These are phyloP conservation scores for Chrysophaeum taylorii DNA, from an alignment of 352 stramenopile genomes.

Conservation along the genomic window DNA sequence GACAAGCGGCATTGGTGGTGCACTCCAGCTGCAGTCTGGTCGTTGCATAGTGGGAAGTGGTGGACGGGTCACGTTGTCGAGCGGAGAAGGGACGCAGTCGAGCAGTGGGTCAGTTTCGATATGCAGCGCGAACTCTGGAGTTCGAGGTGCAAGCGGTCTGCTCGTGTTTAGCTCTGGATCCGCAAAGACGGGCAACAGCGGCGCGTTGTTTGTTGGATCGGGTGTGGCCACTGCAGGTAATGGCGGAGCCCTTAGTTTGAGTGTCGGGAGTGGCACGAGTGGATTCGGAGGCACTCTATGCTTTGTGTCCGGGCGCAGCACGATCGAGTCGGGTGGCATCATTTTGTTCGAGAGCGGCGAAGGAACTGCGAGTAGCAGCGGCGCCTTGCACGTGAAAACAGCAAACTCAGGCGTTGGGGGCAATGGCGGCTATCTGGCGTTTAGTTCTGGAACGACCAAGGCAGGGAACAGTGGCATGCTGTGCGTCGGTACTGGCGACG, in stretches of 20 bases:
- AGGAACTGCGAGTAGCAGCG: background rate
- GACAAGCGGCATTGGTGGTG: background rate
- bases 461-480: slow-evolving; percentile 55
- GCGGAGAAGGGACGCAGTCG: background rate
- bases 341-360: background rate
- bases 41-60: background rate
- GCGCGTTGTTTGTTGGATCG: slow-evolving; percentile 22
- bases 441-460: slow-evolving; percentile 34
- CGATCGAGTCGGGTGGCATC: slow-evolving; percentile 12
- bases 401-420: slow-evolving; percentile 26
- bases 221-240: slow-evolving; percentile 16
- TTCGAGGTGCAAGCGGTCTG: background rate
- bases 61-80: background rate
- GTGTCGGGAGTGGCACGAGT: slow-evolving; percentile 21
- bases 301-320: slow-evolving; percentile 14
- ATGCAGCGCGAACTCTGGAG: background rate
- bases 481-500: slow-evolving; percentile 48
- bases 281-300: slow-evolving; percentile 15
- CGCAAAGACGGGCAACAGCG: slow-evolving; percentile 19
- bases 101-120: background rate
- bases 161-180: slow-evolving; percentile 26
- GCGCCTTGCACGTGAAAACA: background rate
- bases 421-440: slow-evolving; percentile 29
- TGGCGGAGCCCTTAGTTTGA: slow-evolving; percentile 21
- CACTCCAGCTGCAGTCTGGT: background rate